phyloP scores from a whole-genome alignment of 345 rosid species.

The Durio zibethinus region DNA sequence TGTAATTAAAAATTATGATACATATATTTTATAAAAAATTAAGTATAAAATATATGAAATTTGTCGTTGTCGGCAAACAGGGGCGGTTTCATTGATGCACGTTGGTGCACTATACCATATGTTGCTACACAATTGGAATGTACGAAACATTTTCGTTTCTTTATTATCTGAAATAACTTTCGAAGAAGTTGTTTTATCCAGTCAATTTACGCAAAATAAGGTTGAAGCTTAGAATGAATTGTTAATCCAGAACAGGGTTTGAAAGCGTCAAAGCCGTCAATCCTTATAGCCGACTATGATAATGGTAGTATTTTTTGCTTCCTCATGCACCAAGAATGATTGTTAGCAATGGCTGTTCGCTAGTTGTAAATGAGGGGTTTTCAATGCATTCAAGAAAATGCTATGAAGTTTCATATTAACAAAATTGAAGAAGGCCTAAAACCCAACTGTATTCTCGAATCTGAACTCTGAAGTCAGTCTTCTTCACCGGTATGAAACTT shows the following conservation, averaged over 20 bases:
- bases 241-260: background rate
- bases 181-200: background rate
- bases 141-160: background rate
- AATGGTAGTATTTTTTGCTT: no score
- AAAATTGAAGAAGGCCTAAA: background rate
- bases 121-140: background rate
- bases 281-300: background rate
- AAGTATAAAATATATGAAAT: no score
- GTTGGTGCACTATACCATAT: background rate
- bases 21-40: no score
- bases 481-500: background rate
- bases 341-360: no score
- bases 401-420: background rate
- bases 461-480: background rate
- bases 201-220: no score
- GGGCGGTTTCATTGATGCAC: background rate
- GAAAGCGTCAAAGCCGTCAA: background rate
- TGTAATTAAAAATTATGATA: no score
- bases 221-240: background rate
- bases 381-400: no score
- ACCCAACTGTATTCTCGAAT: background rate
- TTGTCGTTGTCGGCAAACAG: no score
- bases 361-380: no score
- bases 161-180: no score
- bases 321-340: no score